Evolutionary conservation across 1,284 basidiomycete species (phyloP), one percentile per base, ranked within the genome.

Genomic region (Rhodotorula sp.): DNA sequence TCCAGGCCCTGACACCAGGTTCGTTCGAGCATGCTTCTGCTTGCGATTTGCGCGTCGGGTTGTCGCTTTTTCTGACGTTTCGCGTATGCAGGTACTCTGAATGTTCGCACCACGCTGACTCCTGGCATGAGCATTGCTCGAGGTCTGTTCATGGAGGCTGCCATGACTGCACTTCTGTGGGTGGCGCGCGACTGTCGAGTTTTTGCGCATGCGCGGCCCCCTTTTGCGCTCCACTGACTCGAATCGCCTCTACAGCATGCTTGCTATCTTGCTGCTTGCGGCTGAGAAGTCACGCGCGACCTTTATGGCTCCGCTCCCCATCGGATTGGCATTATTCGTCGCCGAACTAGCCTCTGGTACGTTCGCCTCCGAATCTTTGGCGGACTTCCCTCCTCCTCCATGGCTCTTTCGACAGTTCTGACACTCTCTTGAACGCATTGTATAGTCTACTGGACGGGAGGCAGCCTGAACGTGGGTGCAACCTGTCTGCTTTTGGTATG

Each of bases 271-370:
- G 61, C 70, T 71, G 5, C 58, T 68, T n/a, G 67, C 70, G 19
- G 38, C 55, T 26, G 62, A 67, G 49, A 62, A 90, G 81, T 88
- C 89, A 77, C 81, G 83, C 28, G 83, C 85, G 0, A 91, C 89
- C 1, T 88, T 88, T 2, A 86, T 91, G 70, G 89, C 90, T 38
- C 90, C 90, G 5, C 80, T 91, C 70, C 88, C 89, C 3, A 71
- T 68, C 55, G 65, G 67, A 10, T 82, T 89, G 69, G 89, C 87
- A 2, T 81, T 90, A 21, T 89, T 89, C 77, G 85, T 85, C 16
- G 85, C 87, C 74, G 87, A 90, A 75, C 80, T 91, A 82, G 88
- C 80, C 71, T 85, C 82, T 18, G 75, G 62, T 31, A 47, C 2
- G 49, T 43, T 50, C 87, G 3, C 38, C 0, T 62, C 50, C 8